Evolutionary conservation across 495 filamentous ascomycete genomes (phyloP), one percentile per base, ranked within the genome.

Genomic region (Talaromyces liani): DNA sequence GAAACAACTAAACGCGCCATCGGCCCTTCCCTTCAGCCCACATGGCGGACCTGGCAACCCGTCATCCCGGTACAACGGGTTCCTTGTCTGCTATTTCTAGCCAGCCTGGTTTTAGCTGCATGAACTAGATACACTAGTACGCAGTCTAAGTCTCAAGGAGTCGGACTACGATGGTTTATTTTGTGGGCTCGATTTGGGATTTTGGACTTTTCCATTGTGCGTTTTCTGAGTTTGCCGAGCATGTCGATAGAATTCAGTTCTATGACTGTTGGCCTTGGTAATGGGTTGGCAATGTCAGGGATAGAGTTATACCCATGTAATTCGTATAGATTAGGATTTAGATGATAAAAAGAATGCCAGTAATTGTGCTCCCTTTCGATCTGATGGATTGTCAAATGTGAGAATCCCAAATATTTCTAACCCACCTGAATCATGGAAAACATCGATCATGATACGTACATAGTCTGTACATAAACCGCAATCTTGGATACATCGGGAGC

Each of bases 41-140:
- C 60, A 62, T 62, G 60, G 60, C 47, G 60, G 60, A 33, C 60
- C 60, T 62, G 39, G 60, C 60, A 62, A 54, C 60, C 55, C 60
- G 45, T 53, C 60, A 62, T 62, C 60, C 60, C 60, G 60, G 60
- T 51, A 61, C 58, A 61, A 49, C 58, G 58, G 58, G 58, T 49
- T 61, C 36, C 36, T 47, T 61, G 34, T 47, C 41, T 45, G n/a
- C 36, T 20, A 54, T 60, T 41, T 18, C 34, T 41, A 60, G 33
- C 20, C 33, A 45, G 24, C 33, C 6, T 27, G 14, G 58, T 47
- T 61, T 29, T 49, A 47, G 58, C 58, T 61, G 58, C 34, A 45
- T 61, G 39, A 27, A 31, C 58, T 49, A 41, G n/a, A 18, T 25
- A 22, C 36, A 41, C 36, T 41, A 49, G 45, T 49, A 20, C 45